These are phyloP conservation scores for Wickerhamomyces xylosicus DNA, from an alignment of 805 yeast species.

Conservation along the genomic window DNA sequence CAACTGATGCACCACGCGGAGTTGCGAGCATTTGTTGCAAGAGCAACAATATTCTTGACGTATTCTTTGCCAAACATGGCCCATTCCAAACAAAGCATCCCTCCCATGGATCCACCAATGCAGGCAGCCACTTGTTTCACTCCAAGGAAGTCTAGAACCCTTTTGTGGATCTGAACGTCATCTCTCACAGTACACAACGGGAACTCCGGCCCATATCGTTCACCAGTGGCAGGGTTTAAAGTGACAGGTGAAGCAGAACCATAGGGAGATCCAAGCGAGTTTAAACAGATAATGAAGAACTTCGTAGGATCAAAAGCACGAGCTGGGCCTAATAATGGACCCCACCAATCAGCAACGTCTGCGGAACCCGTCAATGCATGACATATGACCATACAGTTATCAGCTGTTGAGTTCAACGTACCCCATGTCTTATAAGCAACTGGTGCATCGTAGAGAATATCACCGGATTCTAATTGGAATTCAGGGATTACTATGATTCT, in stretches of 20 bases:
- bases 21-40: conserved; percentile 91
- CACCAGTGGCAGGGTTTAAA: conserved; percentile 63
- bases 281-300: conserved; percentile 79
- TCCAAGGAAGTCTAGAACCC: conserved; percentile 70
- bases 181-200: conserved; percentile 92
- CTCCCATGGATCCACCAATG: conserved; percentile 98
- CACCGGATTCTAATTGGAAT: conserved; percentile 75
- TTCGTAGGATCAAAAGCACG: conserved; percentile 86
- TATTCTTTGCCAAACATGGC: conserved; percentile 58
- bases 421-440: conserved; percentile 98
- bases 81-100: conserved; percentile 91
- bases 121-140: conserved; percentile 76
- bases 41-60: conserved; percentile 64
- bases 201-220: conserved; percentile 86
- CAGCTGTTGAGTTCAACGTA: conserved; percentile 50
- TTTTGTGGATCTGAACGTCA: conserved; percentile 70
- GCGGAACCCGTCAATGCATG: conserved; percentile 96
- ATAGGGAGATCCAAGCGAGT: conserved; percentile 93
- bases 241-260: conserved; percentile 92
- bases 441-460: conserved; percentile 60
- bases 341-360: conserved; percentile 99
- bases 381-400: conserved; percentile 82
- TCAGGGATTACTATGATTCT: conserved; percentile 69
- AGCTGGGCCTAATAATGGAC: conserved; percentile 79
- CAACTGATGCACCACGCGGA: conserved; percentile 99